A percentile compares a stretch with the other conserved stretches of the same genome.
phyloP scores from a whole-genome alignment of 2,329 filamentous ascomycete genomes.

The Ceratocystis colombiana region DNA sequence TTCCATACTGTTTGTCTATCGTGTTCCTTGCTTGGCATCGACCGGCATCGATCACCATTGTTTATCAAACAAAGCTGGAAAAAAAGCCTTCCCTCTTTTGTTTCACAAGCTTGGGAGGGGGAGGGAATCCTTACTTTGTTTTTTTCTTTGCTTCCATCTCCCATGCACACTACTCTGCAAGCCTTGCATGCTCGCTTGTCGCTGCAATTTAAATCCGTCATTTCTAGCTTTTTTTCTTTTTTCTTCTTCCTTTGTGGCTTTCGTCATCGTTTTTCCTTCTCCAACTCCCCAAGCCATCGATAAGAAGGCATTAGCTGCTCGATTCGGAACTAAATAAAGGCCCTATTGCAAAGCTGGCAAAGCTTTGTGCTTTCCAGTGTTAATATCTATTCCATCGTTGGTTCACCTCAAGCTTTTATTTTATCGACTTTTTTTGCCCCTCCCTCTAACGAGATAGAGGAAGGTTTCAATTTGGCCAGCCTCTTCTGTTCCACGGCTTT shows the following conservation, averaged over 20 bases:
- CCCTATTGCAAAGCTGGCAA: too few relatives aligned
- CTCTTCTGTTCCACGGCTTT: not conserved
- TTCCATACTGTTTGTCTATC: too few relatives aligned
- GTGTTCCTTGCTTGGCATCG: too few relatives aligned
- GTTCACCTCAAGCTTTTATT: not conserved
- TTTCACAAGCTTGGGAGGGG: conserved; percentile 5
- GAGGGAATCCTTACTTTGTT: conserved; percentile 8
- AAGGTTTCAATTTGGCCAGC: not conserved
- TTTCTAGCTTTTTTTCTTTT: not conserved
- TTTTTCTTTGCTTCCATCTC: conserved; percentile 7
- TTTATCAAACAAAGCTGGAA: too few relatives aligned
- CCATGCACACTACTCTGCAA: not conserved
- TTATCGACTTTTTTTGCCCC: not conserved
- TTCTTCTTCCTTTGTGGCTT: not conserved
- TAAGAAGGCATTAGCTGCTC: not conserved
- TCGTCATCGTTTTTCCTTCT: not conserved
- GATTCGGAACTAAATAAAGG: too few relatives aligned
- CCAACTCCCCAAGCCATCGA: not conserved
- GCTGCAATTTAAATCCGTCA: not conserved
- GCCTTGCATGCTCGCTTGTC: conserved; percentile 11
- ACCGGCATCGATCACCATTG: too few relatives aligned
- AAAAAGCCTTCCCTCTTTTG: too few relatives aligned
- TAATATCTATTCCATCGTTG: too few relatives aligned
- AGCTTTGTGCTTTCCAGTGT: too few relatives aligned
- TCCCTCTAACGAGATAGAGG: not conserved